Percentiles rank a stretch among this genome's conserved stretches.
phyloP scores from a whole-genome alignment of 2,329 filamentous ascomycete genomes.

The Sarocladium strictum region DNA sequence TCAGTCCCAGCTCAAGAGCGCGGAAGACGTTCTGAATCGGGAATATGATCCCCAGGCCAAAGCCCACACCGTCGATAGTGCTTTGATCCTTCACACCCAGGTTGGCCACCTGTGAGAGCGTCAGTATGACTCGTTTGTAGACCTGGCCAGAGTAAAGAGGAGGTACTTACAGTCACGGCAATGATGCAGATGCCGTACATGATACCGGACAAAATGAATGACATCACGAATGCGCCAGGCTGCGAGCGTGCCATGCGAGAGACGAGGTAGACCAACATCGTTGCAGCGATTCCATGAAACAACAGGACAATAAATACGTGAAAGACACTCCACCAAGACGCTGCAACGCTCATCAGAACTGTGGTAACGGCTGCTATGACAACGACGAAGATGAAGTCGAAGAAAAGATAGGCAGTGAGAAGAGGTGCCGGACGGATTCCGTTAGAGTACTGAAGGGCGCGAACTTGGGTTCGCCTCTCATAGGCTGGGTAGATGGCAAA shows the following conservation, averaged over 20 bases:
- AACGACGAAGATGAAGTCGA: constrained; percentile 70
- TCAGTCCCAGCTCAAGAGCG: constrained; percentile 66
- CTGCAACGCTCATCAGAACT: constrained; percentile 49
- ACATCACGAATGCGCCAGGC: constrained; percentile 70
- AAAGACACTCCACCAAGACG: not conserved
- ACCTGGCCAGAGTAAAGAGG: not conserved
- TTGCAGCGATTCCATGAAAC: constrained; percentile 70
- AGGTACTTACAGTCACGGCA: constrained; percentile 36
- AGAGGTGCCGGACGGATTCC: constrained; percentile 71
- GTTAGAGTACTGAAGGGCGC: constrained; percentile 80
- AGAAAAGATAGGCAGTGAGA: constrained; percentile 72
- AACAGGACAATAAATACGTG: constrained; percentile 68
- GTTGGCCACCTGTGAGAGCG: not conserved
- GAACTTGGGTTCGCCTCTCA: constrained; percentile 64
- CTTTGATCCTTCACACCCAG: not conserved
- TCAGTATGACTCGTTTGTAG: constrained; percentile 10
- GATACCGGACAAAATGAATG: constrained; percentile 57
- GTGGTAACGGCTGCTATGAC: constrained; percentile 54
- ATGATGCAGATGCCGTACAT: constrained; percentile 66
- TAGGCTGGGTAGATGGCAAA: constrained; percentile 74
- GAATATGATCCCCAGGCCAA: constrained; percentile 14
- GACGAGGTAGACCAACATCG: constrained; percentile 31
- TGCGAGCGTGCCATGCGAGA: constrained; percentile 56
- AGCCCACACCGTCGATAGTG: not conserved
- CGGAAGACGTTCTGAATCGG: constrained; percentile 49